Evolutionary conservation across 1,139 yeast species (phyloP).

Genomic region (Petasospora fabianii): DNA sequence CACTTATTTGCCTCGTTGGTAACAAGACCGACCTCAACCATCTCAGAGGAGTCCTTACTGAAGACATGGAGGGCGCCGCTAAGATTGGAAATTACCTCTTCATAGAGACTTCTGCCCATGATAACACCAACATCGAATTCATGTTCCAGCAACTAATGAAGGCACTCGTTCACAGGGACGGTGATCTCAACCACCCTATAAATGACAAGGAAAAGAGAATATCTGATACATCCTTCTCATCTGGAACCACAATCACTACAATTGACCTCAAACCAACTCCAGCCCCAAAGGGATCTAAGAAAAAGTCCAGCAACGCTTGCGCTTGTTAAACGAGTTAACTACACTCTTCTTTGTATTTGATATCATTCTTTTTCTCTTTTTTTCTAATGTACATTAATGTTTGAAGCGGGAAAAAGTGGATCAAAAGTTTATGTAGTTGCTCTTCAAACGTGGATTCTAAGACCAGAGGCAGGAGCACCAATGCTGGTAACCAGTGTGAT

Average conservation of each 20-base stretch:
- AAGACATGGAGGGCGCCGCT: slow-evolving; percentile 93
- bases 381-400: slow-evolving; percentile 6
- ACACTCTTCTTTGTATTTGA: background rate
- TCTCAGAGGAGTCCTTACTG: slow-evolving; percentile 93
- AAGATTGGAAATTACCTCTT: slow-evolving; percentile 86
- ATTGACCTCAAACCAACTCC: background rate
- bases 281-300: background rate
- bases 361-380: background rate
- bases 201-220: background rate
- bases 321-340: background rate
- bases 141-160: slow-evolving; percentile 83
- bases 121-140: slow-evolving; percentile 88
- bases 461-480: slow-evolving; percentile 96
- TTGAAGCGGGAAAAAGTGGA: slow-evolving; percentile 43
- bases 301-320: background rate
- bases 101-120: slow-evolving; percentile 96
- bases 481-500: slow-evolving; percentile 75
- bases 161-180: background rate
- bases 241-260: no score
- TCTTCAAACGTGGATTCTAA: slow-evolving; percentile 40
- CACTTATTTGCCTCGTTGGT: slow-evolving; percentile 57
- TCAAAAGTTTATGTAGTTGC: no score
- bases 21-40: slow-evolving; percentile 95
- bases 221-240: background rate
- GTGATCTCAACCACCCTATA: background rate